Conservation (phyloP, 1,139 yeast species). For the Tardiomyces digboiensis region DNA sequence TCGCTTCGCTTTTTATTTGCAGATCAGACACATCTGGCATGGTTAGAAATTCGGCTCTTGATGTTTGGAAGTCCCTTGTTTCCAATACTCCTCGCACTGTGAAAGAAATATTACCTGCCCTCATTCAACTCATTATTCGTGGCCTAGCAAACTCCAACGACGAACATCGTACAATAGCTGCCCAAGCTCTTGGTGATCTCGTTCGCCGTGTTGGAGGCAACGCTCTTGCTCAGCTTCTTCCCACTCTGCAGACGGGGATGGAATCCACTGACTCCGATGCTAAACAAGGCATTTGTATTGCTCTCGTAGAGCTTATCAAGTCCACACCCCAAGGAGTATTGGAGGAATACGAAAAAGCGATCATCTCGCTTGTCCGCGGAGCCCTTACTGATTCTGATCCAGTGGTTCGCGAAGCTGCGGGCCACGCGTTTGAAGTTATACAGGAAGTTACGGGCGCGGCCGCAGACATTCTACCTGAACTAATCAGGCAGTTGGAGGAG, state of each 20-base stretch:
- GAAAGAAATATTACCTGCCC: constrained; percentile 81
- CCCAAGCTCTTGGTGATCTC: constrained; percentile 89
- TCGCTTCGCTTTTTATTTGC: constrained; percentile 81
- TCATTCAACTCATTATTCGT: constrained; percentile 71
- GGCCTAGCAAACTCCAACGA: constrained; percentile 76
- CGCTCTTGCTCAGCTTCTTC: constrained; percentile 76
- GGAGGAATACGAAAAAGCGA: constrained; percentile 52
- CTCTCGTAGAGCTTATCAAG: constrained; percentile 73
- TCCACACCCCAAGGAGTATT: constrained; percentile 62
- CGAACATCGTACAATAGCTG: constrained; percentile 79
- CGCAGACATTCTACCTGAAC: constrained; percentile 79
- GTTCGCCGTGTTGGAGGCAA: constrained; percentile 92
- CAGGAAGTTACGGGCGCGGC: constrained; percentile 70
- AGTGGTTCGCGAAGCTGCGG: constrained; percentile 83
- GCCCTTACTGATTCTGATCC: constrained; percentile 70
- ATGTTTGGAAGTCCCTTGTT: constrained; percentile 95
- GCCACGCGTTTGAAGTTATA: constrained; percentile 79
- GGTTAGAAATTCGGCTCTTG: constrained; percentile 88
- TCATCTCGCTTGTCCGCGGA: constrained; percentile 66
- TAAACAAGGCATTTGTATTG: constrained; percentile 95
- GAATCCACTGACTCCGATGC: constrained; percentile 62
- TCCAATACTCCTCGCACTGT: constrained; percentile 96
- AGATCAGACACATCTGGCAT: constrained; percentile 86
- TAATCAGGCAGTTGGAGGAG: constrained; percentile 61
- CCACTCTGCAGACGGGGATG: constrained; percentile 68